phyloP scores from a whole-genome alignment of 176 grass and related monocot genomes.

The Triticum urartu region DNA sequence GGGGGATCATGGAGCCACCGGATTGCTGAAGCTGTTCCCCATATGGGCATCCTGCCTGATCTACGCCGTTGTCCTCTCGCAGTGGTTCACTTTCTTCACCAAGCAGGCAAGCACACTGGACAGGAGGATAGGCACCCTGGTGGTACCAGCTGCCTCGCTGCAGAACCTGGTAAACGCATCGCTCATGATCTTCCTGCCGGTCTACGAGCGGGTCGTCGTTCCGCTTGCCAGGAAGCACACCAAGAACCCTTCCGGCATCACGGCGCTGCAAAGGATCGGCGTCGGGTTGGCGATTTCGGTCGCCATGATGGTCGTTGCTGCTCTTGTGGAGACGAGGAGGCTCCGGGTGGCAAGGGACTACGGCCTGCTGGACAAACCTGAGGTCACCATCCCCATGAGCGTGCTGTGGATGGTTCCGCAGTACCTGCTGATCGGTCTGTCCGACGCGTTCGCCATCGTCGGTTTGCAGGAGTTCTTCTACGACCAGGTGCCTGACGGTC shows the following conservation, averaged over 20 bases:
- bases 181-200: slow-evolving; percentile 32
- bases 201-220: slow-evolving; percentile 49
- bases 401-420: slow-evolving; percentile 57
- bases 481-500: neutral
- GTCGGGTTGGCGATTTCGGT: slow-evolving; percentile 40
- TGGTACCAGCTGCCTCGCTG: slow-evolving; percentile 51
- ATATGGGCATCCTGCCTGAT: slow-evolving; percentile 57
- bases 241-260: slow-evolving; percentile 39
- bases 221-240: slow-evolving; percentile 30
- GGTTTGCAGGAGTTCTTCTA: slow-evolving; percentile 31
- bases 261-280: slow-evolving; percentile 43
- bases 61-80: slow-evolving; percentile 40
- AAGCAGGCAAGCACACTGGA: slow-evolving; percentile 71
- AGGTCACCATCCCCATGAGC: slow-evolving; percentile 49
- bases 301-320: slow-evolving; percentile 33
- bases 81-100: slow-evolving; percentile 60
- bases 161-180: slow-evolving; percentile 42
- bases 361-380: slow-evolving; percentile 46
- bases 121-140: slow-evolving; percentile 35
- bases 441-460: neutral
- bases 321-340: slow-evolving; percentile 53
- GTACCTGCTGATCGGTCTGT: neutral
- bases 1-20: neutral
- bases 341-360: slow-evolving; percentile 40
- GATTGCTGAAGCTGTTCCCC: slow-evolving; percentile 39